A percentile compares a stretch with the other conserved stretches of the same genome.
phyloP scores from a whole-genome alignment of 352 stramenopile species.

The Phytophthora hybrid region DNA sequence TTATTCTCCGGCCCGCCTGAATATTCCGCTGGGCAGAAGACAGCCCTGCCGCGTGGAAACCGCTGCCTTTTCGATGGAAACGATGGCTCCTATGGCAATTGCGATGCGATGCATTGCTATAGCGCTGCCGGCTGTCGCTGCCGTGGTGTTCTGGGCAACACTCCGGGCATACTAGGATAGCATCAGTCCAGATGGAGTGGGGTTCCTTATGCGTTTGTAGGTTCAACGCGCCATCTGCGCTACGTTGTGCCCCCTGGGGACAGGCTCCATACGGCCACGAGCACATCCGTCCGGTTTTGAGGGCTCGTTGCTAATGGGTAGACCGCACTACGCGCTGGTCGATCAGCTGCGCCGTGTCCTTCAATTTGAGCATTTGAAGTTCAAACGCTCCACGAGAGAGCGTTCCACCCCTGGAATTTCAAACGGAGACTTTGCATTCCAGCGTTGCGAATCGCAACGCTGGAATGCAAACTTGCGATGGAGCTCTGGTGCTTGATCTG shows the following conservation, averaged over 20 bases:
- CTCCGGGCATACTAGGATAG: conserved; percentile 6
- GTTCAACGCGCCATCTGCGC: not conserved
- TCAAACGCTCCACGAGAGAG: conserved; percentile 5
- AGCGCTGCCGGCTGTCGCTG: not conserved
- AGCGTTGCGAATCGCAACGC: not conserved
- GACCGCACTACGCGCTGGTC: conserved; percentile 3
- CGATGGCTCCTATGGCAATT: conserved; percentile 22
- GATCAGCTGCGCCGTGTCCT: conserved; percentile 6
- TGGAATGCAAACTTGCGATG: too few relatives aligned
- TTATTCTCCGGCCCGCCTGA: conserved; percentile 15
- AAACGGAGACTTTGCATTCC: conserved; percentile 9
- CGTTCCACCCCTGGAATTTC: conserved; percentile 15
- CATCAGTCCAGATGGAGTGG: conserved; percentile 13
- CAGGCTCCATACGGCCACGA: conserved; percentile 10
- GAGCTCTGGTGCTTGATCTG: not conserved
- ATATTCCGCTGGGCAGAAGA: conserved; percentile 30
- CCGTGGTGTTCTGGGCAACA: conserved; percentile 18
- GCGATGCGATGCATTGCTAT: not conserved
- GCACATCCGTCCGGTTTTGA: conserved; percentile 14
- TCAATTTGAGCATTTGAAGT: too few relatives aligned
- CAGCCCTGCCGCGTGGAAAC: conserved; percentile 28
- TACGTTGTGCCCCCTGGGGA: conserved; percentile 5
- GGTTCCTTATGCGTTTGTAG: not conserved
- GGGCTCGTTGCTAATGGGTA: conserved; percentile 31
- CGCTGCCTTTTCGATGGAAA: conserved; percentile 30